These are phyloP conservation scores for Helotiales sp. DNA, from an alignment of 2,329 filamentous ascomycete genomes.

Conservation along the genomic window DNA sequence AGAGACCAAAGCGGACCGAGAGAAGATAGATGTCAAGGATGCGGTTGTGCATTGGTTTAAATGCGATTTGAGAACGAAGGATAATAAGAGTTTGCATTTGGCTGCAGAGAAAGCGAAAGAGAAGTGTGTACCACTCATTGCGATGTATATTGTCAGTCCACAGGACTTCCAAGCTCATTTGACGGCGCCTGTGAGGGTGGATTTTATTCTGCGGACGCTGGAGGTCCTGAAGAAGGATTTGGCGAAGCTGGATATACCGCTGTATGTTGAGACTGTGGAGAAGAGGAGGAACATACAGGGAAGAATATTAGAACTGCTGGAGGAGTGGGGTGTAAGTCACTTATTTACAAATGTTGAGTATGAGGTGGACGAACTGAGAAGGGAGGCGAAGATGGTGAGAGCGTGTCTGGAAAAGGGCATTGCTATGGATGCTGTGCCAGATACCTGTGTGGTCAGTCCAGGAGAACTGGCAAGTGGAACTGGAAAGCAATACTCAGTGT, in stretches of 20 bases:
- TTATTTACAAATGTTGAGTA: conserved; percentile 87
- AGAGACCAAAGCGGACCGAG: conserved; percentile 61
- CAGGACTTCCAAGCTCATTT: conserved; percentile 85
- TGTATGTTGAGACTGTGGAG: conserved; percentile 75
- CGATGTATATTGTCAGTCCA: conserved; percentile 79
- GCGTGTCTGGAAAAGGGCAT: conserved; percentile 66
- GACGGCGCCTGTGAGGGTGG: conserved; percentile 73
- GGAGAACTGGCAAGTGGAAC: conserved; percentile 68
- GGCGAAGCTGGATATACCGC: conserved; percentile 73
- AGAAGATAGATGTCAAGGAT: conserved; percentile 56
- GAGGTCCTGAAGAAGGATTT: conserved; percentile 69
- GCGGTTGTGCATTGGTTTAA: conserved; percentile 92
- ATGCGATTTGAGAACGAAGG: conserved; percentile 72
- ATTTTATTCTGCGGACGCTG: conserved; percentile 79
- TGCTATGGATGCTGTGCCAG: conserved; percentile 73
- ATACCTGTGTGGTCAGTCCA: conserved; percentile 82
- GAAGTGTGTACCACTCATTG: conserved; percentile 72
- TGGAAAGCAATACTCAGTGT: conserved; percentile 84
- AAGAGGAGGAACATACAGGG: conserved; percentile 65
- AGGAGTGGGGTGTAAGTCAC: conserved; percentile 75
- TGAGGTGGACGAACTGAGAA: conserved; percentile 85
- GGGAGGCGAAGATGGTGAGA: conserved; percentile 71
- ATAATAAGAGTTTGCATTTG: conserved; percentile 73
- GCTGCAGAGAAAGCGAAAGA: conserved; percentile 71
- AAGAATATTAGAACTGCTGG: conserved; percentile 67